Evolutionary conservation across 116 monocot species (phyloP).

Genomic region (Trichopus zeylanicus): DNA sequence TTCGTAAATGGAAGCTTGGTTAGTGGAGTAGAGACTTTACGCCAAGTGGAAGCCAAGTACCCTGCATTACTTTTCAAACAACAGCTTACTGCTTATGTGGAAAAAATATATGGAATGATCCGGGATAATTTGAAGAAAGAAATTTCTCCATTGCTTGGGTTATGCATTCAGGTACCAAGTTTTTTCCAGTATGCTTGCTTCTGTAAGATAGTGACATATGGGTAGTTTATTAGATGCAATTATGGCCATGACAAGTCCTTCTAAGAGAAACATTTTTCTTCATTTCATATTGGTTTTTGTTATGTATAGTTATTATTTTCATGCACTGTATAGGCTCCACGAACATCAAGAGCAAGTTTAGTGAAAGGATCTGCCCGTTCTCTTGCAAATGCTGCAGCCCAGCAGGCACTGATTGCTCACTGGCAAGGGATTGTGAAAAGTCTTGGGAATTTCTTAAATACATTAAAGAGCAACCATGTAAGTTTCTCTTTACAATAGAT

Average conservation of each 20-base stretch:
- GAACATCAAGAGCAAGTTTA: constrained; percentile 89
- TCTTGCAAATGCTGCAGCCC: constrained; percentile 61
- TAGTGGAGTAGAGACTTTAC: constrained; percentile 57
- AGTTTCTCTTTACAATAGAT: constrained; percentile 19
- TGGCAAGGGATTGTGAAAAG: constrained; percentile 98
- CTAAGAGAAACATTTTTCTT: too few relatives aligned
- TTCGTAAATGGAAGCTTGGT: constrained; percentile 63
- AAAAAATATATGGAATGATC: constrained; percentile 99
- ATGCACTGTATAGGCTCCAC: constrained; percentile 65
- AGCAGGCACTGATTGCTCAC: constrained; percentile 84
- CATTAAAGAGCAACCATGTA: constrained; percentile 83
- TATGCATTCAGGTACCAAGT: constrained; percentile 88
- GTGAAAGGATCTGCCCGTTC: constrained; percentile 71
- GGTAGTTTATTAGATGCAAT: too few relatives aligned
- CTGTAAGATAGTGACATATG: too few relatives aligned
- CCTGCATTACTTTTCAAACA: constrained; percentile 98
- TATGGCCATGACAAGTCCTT: too few relatives aligned
- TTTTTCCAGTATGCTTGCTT: not conserved
- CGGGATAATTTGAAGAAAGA: constrained; percentile 99
- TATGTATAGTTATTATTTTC: not conserved
- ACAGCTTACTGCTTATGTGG: constrained; percentile 98
- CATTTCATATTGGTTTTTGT: too few relatives aligned
- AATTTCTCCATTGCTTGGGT: constrained; percentile 87
- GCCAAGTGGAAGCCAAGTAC: constrained; percentile 99
- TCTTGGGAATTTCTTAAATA: constrained; percentile 79